Conservation (phyloP, 2,329 filamentous ascomycete genomes). For the Aspergillus bombycis region DNA sequence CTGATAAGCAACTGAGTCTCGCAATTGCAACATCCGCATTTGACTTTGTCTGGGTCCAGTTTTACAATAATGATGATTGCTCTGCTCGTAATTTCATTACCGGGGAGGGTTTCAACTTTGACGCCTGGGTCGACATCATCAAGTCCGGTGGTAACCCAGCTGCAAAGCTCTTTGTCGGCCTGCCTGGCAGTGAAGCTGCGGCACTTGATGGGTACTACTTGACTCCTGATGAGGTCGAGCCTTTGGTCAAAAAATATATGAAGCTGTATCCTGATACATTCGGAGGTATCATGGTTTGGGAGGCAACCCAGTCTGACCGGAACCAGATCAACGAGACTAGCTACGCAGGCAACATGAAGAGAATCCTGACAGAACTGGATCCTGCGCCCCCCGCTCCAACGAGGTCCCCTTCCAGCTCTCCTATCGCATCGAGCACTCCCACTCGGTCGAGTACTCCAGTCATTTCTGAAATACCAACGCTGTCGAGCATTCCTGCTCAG, state of each 20-base stretch:
- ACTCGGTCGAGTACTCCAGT: constrained; percentile 2
- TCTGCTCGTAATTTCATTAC: constrained; percentile 51
- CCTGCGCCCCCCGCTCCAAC: constrained; percentile 28
- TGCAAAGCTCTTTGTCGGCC: constrained; percentile 59
- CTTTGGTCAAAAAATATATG: constrained; percentile 49
- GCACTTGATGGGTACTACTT: constrained; percentile 49
- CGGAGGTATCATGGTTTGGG: constrained; percentile 65
- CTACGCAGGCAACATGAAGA: constrained; percentile 55
- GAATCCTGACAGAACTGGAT: constrained; percentile 38
- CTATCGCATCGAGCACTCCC: constrained; percentile 3
- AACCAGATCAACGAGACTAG: constrained; percentile 50
- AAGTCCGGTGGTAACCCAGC: constrained; percentile 41
- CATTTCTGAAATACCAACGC: constrained; percentile 2
- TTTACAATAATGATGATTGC: constrained; percentile 58
- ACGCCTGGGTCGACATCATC: constrained; percentile 49
- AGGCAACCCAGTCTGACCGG: constrained; percentile 53
- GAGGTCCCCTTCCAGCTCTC: constrained; percentile 12
- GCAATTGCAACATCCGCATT: constrained; percentile 51
- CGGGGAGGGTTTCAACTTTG: constrained; percentile 49
- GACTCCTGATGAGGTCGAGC: constrained; percentile 48
- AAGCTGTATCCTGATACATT: constrained; percentile 48
- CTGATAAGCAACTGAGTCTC: constrained; percentile 51
- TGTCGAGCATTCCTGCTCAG: constrained; percentile 10
- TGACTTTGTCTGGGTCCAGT: constrained; percentile 60
- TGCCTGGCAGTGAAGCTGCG: constrained; percentile 43